These are phyloP conservation scores for Hyaloperonospora arabidopsidis DNA, from an alignment of 352 stramenopile species.

Conservation along the genomic window DNA sequence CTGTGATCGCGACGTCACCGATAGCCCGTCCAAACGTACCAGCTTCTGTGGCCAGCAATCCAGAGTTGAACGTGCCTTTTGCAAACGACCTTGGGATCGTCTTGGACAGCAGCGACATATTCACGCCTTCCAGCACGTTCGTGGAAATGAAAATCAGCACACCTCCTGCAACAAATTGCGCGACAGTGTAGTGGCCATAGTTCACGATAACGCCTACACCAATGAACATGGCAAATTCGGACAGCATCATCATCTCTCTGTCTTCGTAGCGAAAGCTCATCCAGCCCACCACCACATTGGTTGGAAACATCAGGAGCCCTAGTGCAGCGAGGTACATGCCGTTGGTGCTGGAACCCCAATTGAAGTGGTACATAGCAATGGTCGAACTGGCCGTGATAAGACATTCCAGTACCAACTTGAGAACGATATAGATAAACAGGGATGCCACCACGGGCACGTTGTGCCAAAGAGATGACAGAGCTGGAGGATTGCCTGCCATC, in stretches of 20 bases:
- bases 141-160: conserved; percentile 89
- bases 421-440: conserved; percentile 85
- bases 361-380: conserved; percentile 87
- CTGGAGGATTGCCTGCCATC: conserved; percentile 13
- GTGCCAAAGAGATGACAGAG: conserved; percentile 54
- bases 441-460: conserved; percentile 74
- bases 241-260: conserved; percentile 86
- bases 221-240: conserved; percentile 81
- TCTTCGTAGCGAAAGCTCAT: conserved; percentile 88
- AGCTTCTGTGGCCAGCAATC: conserved; percentile 89
- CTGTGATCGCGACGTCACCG: conserved; percentile 79
- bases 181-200: conserved; percentile 77
- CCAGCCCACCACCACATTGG: conserved; percentile 85
- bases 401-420: conserved; percentile 89
- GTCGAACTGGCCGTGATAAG: conserved; percentile 79
- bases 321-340: conserved; percentile 85
- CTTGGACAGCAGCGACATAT: conserved; percentile 90
- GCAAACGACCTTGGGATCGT: conserved; percentile 90
- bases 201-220: conserved; percentile 84
- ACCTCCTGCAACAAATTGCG: conserved; percentile 82
- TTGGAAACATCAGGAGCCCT: conserved; percentile 89
- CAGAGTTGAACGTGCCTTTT: conserved; percentile 91
- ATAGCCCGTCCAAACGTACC: conserved; percentile 86
- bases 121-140: conserved; percentile 91
- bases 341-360: conserved; percentile 76